phyloP scores from a whole-genome alignment of 176 grass and related monocot species.

The Miscanthus lutarioriparius region DNA sequence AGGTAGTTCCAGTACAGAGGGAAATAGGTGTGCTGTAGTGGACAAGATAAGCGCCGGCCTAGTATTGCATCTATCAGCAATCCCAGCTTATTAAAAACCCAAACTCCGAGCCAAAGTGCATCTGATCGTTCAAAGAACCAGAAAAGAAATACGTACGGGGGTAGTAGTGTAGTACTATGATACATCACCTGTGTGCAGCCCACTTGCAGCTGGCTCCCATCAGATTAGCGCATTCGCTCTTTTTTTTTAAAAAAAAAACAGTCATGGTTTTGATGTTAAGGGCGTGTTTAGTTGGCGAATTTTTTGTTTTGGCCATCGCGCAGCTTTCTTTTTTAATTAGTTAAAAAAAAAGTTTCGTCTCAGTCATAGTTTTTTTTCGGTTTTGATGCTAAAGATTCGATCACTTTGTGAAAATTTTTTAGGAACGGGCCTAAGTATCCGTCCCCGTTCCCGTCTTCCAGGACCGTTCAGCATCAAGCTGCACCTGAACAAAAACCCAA shows the following conservation, averaged over 20 bases:
- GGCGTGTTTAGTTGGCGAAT: too few relatives aligned
- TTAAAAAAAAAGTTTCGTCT: too few relatives aligned
- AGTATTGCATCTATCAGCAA: neutral
- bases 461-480: neutral
- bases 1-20: neutral
- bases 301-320: too few relatives aligned
- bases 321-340: too few relatives aligned
- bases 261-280: too few relatives aligned
- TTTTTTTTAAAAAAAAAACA: neutral
- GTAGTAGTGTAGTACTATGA: neutral
- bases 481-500: neutral
- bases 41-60: neutral
- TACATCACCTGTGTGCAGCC: neutral
- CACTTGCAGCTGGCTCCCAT: conserved; percentile 9
- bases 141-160: neutral
- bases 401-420: too few relatives aligned
- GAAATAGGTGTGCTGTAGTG: too few relatives aligned
- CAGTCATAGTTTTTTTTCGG: too few relatives aligned
- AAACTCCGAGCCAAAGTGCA: neutral
- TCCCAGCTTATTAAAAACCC: neutral
- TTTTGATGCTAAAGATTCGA: too few relatives aligned
- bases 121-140: neutral
- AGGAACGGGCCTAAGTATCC: neutral
- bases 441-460: neutral
- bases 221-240: neutral